These are phyloP conservation scores for Rhizopogon vesiculosus DNA, from an alignment of 768 basidiomycete species.

Conservation along the genomic window DNA sequence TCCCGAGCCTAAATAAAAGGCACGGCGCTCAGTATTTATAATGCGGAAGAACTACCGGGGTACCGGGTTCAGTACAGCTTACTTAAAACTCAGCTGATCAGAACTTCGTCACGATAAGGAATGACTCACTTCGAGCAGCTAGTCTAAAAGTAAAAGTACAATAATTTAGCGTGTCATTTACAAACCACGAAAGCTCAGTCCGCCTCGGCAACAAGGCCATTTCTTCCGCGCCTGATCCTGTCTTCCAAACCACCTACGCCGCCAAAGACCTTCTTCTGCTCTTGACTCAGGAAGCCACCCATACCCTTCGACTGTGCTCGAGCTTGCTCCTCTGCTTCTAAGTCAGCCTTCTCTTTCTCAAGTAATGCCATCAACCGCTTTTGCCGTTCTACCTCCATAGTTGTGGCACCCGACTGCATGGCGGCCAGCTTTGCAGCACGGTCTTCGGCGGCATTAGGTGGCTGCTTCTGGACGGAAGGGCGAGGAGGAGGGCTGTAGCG, in stretches of 20 bases:
- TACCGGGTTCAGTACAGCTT: too few relatives aligned
- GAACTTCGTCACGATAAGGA: too few relatives aligned
- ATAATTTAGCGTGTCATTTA: not conserved
- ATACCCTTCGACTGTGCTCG: conserved; percentile 72
- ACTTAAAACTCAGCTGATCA: too few relatives aligned
- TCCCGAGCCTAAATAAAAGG: too few relatives aligned
- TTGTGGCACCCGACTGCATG: conserved; percentile 75
- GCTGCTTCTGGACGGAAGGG: conserved; percentile 9
- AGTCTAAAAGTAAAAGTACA: too few relatives aligned
- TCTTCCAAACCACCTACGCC: conserved; percentile 77
- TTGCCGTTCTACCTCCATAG: conserved; percentile 63
- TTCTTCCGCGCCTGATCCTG: conserved; percentile 65
- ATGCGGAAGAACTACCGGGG: not conserved
- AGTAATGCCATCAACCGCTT: conserved; percentile 64
- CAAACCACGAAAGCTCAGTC: conserved; percentile 14
- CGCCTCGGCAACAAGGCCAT: conserved; percentile 61
- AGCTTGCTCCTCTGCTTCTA: conserved; percentile 65
- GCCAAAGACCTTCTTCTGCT: conserved; percentile 83
- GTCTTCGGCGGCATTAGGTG: conserved; percentile 35
- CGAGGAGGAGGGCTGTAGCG: conserved; percentile 34
- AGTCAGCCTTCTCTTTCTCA: conserved; percentile 74
- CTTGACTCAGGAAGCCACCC: conserved; percentile 76
- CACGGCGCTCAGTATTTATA: not conserved
- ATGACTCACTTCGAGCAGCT: too few relatives aligned
- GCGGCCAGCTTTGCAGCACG: conserved; percentile 86